Percentiles rank a stretch among this genome's conserved stretches.
phyloP scores from a whole-genome alignment of 306 rosid species.

The Vicia villosa region DNA sequence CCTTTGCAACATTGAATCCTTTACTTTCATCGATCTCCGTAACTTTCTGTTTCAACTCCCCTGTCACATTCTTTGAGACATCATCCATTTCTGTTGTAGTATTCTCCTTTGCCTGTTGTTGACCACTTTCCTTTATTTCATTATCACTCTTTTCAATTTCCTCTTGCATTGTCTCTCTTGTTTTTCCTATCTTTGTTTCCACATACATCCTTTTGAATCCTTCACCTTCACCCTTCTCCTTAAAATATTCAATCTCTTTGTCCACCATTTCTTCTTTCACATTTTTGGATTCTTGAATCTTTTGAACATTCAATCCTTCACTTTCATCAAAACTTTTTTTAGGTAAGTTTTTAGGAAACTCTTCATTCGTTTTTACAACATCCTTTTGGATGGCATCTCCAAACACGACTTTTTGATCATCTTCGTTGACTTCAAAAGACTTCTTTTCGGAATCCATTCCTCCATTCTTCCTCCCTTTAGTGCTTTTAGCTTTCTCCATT shows the following conservation, averaged over 20 bases:
- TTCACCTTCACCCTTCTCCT: conserved; percentile 6
- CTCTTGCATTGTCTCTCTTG: conserved; percentile 1
- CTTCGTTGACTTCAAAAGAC: neutral
- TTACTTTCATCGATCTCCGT: neutral
- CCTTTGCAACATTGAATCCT: neutral
- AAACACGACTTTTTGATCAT: neutral
- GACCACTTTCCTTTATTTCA: neutral
- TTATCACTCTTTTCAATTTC: conserved; percentile 3
- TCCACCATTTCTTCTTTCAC: neutral
- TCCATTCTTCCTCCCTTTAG: conserved; percentile 24
- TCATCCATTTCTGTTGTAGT: conserved; percentile 3
- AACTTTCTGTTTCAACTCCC: neutral
- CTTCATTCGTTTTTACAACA: conserved; percentile 10
- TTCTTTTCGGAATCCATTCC: conserved; percentile 5
- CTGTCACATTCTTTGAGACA: neutral
- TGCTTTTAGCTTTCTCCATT: conserved; percentile 21
- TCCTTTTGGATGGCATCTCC: neutral
- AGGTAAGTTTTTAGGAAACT: conserved; percentile 20
- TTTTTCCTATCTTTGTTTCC: conserved; percentile 11
- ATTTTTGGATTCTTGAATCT: conserved; percentile 1
- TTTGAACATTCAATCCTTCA: conserved; percentile 3
- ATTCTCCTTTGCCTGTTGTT: neutral
- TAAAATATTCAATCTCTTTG: conserved; percentile 7
- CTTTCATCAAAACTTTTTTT: neutral
- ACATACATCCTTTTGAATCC: neutral